These are phyloP conservation scores for Canna indica DNA, from an alignment of 176 grass and related monocot genomes.

Conservation along the genomic window DNA sequence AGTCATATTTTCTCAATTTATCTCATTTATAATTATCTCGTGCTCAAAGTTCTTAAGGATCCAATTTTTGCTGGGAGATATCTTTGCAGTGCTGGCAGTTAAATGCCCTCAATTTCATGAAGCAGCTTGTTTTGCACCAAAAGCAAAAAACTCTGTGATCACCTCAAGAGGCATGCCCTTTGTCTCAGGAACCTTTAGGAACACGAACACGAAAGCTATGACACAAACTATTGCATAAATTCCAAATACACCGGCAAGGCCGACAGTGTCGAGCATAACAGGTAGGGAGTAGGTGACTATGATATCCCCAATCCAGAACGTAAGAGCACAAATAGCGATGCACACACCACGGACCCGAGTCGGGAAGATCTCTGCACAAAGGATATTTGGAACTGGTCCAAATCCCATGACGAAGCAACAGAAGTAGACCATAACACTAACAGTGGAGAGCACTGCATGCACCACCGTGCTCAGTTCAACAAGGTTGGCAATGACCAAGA, in stretches of 20 bases:
- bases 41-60: too few relatives aligned
- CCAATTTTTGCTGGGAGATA: background rate
- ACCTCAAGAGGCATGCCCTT: conserved; percentile 95
- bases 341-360: conserved; percentile 76
- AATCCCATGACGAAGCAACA: conserved; percentile 91
- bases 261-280: conserved; percentile 62
- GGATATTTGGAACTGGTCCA: conserved; percentile 77
- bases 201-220: conserved; percentile 67
- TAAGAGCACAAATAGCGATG: conserved; percentile 62
- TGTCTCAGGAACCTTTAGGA: conserved; percentile 73
- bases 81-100: background rate
- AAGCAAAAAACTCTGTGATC: conserved; percentile 73
- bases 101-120: background rate
- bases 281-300: conserved; percentile 72
- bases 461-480: conserved; percentile 40
- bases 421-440: conserved; percentile 74
- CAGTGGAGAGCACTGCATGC: conserved; percentile 60
- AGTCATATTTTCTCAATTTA: too few relatives aligned
- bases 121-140: conserved; percentile 30
- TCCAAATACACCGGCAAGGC: conserved; percentile 67
- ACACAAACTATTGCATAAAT: conserved; percentile 70
- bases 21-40: too few relatives aligned
- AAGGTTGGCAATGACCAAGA: conserved; percentile 67
- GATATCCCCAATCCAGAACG: conserved; percentile 76
- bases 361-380: conserved; percentile 83